Evolutionary conservation across 257 asterid genomes (phyloP).

Genomic region (Nicotiana sylvestris): DNA sequence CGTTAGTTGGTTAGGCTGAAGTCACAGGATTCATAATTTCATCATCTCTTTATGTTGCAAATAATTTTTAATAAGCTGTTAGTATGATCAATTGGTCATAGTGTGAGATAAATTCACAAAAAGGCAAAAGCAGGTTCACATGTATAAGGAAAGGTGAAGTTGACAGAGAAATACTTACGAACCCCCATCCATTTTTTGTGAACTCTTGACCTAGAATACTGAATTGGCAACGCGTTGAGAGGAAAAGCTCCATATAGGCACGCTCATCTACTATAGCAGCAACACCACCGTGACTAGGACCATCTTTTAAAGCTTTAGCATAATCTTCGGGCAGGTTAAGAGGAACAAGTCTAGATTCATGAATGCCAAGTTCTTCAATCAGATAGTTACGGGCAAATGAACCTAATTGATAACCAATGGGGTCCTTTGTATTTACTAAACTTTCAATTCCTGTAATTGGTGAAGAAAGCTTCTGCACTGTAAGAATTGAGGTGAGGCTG

Average conservation of each 20-base stretch:
- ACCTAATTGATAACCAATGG: slow-evolving; percentile 50
- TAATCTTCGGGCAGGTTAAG: slow-evolving; percentile 53
- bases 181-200: slow-evolving; percentile 63
- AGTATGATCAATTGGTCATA: background rate
- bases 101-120: background rate
- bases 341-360: slow-evolving; percentile 48
- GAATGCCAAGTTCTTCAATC: slow-evolving; percentile 41
- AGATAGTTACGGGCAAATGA: slow-evolving; percentile 54
- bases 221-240: slow-evolving; percentile 43
- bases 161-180: slow-evolving; percentile 36
- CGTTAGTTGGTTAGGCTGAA: background rate
- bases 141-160: background rate
- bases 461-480: slow-evolving; percentile 54
- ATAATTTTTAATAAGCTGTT: background rate
- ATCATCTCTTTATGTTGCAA: background rate
- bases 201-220: slow-evolving; percentile 58
- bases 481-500: slow-evolving; percentile 63
- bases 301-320: slow-evolving; percentile 41
- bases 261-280: slow-evolving; percentile 59
- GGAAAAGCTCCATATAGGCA: slow-evolving; percentile 53
- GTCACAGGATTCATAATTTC: background rate
- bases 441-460: slow-evolving; percentile 55
- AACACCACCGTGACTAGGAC: slow-evolving; percentile 53
- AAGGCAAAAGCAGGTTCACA: background rate
- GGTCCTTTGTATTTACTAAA: slow-evolving; percentile 30